Evolutionary conservation across 129 eudicot genomes (phyloP), one percentile per base, ranked within the genome.

Genomic region (Logfia minima): DNA sequence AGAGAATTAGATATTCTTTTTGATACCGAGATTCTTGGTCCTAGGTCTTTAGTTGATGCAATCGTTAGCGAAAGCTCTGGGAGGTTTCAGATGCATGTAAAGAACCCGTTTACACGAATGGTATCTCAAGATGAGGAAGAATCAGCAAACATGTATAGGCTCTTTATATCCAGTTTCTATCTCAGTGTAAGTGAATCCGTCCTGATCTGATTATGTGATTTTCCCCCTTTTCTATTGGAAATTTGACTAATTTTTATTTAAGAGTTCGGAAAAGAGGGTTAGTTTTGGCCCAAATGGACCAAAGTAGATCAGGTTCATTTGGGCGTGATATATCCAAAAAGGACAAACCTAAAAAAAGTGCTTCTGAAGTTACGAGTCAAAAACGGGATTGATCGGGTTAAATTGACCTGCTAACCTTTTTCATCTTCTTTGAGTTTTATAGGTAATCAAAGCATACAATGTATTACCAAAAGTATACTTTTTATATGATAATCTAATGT

Each of bases 61-160:
- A 81, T 95, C 75, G 92, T 87, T 72, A 85, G 71, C 28, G 88
- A 82, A 81, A 95, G 97, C 87, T 84, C 79, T 10, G 97, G 97
- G 35, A 89, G 86, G 72, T 80, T 89, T 23, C 89, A 84, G 60
- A 39, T 95, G 73, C 88, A 71, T 79, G 96, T 89, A 60, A 91
- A 88, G 81, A 95, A 89, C 81, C 99, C 96, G 39, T 92, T 89
- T 75, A 53, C 88, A 0, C 86, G 99, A 82, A 88, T 95, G 96
- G 79, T 90, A 34, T 91, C 97, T 58, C 94, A 92, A 82, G 97
- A 95, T 85, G 77, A 81, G 39, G 92, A 91, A 79, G 99, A 91
- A 78, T 83, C 99, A 52, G 79, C 97, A 6, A 88, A 87, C 22
- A 92, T 92, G 99, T 92, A 91, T 82, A 84, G 88, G 66, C 88